Evolutionary conservation across 306 rosid species (phyloP).

Genomic region (Medicago lupulina): DNA sequence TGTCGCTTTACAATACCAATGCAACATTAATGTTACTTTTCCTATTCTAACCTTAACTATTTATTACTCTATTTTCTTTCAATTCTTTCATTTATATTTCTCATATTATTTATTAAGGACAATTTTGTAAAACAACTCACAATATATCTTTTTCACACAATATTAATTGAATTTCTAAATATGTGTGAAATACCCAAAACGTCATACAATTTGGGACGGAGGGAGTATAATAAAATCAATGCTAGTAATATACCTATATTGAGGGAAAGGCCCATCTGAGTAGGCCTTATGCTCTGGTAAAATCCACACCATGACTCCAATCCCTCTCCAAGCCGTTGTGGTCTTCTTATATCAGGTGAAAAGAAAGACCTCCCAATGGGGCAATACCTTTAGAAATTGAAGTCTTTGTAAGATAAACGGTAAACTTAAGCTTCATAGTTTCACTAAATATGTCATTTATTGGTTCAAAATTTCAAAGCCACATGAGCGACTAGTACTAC

Average conservation of each 20-base stretch:
- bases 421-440: neutral
- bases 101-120: too few species aligned
- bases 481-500: conserved; percentile 43
- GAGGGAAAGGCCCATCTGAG: conserved; percentile 98
- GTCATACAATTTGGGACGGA: too few species aligned
- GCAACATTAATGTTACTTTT: too few species aligned
- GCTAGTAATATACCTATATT: conserved; percentile 70
- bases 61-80: too few species aligned
- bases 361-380: conserved; percentile 97
- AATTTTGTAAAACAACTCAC: too few species aligned
- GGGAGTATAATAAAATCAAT: neutral
- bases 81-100: too few species aligned
- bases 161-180: too few species aligned
- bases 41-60: too few species aligned
- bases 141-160: too few species aligned
- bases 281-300: conserved; percentile 98
- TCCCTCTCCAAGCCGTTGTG: conserved; percentile 93
- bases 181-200: too few species aligned
- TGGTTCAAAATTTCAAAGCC: neutral
- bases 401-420: conserved; percentile 16
- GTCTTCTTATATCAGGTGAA: conserved; percentile 82
- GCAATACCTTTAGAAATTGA: conserved; percentile 66
- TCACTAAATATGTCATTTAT: neutral
- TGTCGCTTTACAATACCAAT: too few species aligned
- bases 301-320: conserved; percentile 98